Conservation (phyloP, 768 basidiomycete genomes). For the Phanerochaete sordida region DNA sequence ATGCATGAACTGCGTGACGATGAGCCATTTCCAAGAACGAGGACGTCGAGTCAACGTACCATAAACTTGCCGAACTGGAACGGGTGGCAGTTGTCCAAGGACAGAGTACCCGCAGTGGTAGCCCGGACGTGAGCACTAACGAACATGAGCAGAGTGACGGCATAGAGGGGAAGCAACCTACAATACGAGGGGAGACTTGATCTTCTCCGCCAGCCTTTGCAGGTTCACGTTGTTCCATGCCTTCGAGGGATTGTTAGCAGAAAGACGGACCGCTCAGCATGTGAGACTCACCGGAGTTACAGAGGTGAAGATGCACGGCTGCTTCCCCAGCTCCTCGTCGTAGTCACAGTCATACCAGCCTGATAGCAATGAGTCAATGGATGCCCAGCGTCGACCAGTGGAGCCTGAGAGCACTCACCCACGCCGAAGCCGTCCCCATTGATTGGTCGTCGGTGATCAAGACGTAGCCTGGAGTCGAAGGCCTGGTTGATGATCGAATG, state of each 20-base stretch:
- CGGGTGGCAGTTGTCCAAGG: slow-evolving; percentile 92
- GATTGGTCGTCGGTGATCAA: slow-evolving; percentile 81
- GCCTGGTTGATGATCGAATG: slow-evolving; percentile 98
- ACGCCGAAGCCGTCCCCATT: slow-evolving; percentile 97
- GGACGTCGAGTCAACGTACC: slow-evolving; percentile 41
- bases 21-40: neutral
- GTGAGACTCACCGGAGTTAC: slow-evolving; percentile 79
- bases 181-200: slow-evolving; percentile 95
- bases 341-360: slow-evolving; percentile 93
- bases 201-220: slow-evolving; percentile 92
- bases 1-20: slow-evolving; percentile 81
- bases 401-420: slow-evolving; percentile 42
- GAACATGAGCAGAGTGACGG: neutral
- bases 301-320: slow-evolving; percentile 95
- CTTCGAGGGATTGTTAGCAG: slow-evolving; percentile 32
- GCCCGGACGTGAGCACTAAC: slow-evolving; percentile 86
- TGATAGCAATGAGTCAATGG: slow-evolving; percentile 20
- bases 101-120: slow-evolving; percentile 89
- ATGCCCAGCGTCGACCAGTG: neutral
- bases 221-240: slow-evolving; percentile 98
- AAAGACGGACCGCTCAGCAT: neutral
- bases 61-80: slow-evolving; percentile 90
- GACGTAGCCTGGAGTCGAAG: slow-evolving; percentile 86
- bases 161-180: slow-evolving; percentile 24
- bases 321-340: slow-evolving; percentile 77